Evolutionary conservation across 352 stramenopile genomes (phyloP), one percentile per base, ranked within the genome.

Genomic region (Phytophthora fragariaefolia): DNA sequence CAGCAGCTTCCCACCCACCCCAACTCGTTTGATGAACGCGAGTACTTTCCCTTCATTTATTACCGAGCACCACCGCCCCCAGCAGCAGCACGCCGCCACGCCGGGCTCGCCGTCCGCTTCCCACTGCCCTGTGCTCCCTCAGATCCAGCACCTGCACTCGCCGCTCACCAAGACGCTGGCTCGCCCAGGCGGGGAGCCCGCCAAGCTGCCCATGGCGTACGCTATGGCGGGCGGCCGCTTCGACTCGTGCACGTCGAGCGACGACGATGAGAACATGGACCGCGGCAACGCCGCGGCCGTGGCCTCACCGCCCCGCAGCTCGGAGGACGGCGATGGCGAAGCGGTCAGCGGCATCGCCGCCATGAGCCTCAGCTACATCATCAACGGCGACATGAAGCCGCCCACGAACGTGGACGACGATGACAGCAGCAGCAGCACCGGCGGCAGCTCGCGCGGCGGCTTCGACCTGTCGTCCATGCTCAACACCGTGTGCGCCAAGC

Each of bases 331-430:
- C 46, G 71, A 80, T 18, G 63, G 61, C 27, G 60, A 83, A 69
- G 66, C 70, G 36, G 79, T 83, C 34, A 85, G 71, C 23, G 77
- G 80, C 50, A 90, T 90, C 46, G 78, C 82, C 15, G 84, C 85
- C 63, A 93, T 93, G 85, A 91, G 85, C 20, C 83, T 93, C 49
- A 92, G 85, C 79, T 93, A 85, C 66, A 93, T 93, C 71, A 87
- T 92, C 51, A 89, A 93, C 71, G 75, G 77, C 58, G 76, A 88
- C 27, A 63, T 83, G 64, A 73, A 77, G 58, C 56, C 77, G 40
- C 34, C 47, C n/a, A 32, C 36, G 30, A 36, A 66, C 12, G 13
- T 68, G 50, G 68, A 74, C 48, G 65, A 74, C 53, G 68, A 79
- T 27, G 70, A 75, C 53, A 72, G 62, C 53, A 77, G 76, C 60